These are phyloP conservation scores for Cercospora sp. DNA, from an alignment of 2,329 filamentous ascomycete genomes.

Conservation along the genomic window DNA sequence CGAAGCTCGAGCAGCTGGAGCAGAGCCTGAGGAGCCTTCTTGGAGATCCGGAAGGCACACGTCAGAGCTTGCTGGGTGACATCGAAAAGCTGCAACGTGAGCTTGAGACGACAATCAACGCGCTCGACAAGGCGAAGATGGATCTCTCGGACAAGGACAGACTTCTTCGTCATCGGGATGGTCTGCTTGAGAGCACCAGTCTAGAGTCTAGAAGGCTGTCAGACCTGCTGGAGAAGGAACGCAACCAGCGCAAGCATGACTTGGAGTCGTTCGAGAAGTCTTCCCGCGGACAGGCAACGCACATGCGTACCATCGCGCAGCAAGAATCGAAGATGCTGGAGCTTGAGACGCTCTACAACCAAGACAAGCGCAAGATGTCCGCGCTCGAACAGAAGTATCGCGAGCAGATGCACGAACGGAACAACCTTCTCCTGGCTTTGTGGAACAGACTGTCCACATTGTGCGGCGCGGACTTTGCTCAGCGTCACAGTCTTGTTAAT, in stretches of 20 bases:
- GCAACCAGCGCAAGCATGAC: slow-evolving; percentile 78
- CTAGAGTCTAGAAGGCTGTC: slow-evolving; percentile 81
- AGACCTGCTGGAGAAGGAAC: slow-evolving; percentile 89
- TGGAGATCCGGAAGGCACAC: slow-evolving; percentile 82
- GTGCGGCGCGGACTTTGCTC: slow-evolving; percentile 89
- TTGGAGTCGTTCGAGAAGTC: slow-evolving; percentile 85
- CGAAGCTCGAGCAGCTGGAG: slow-evolving; percentile 85
- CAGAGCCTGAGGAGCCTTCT: slow-evolving; percentile 82
- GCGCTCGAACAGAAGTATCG: slow-evolving; percentile 76
- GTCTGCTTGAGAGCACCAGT: slow-evolving; percentile 81
- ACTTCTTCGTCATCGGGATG: slow-evolving; percentile 84
- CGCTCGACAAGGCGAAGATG: slow-evolving; percentile 75
- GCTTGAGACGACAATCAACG: slow-evolving; percentile 77
- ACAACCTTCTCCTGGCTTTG: slow-evolving; percentile 79
- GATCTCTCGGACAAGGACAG: slow-evolving; percentile 87
- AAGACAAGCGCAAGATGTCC: slow-evolving; percentile 75
- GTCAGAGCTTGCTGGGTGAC: slow-evolving; percentile 79
- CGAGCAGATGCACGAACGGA: slow-evolving; percentile 86
- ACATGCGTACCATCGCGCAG: slow-evolving; percentile 79
- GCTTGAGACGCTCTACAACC: slow-evolving; percentile 74
- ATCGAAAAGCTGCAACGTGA: slow-evolving; percentile 83
- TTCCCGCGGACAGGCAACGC: slow-evolving; percentile 82
- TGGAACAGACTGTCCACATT: slow-evolving; percentile 86
- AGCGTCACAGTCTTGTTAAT: slow-evolving; percentile 85
- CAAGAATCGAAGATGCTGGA: slow-evolving; percentile 84